Evolutionary conservation across 208 protist genomes (phyloP), one percentile per base, ranked within the genome.

Genomic region (Trypanosoma platydactyli): DNA sequence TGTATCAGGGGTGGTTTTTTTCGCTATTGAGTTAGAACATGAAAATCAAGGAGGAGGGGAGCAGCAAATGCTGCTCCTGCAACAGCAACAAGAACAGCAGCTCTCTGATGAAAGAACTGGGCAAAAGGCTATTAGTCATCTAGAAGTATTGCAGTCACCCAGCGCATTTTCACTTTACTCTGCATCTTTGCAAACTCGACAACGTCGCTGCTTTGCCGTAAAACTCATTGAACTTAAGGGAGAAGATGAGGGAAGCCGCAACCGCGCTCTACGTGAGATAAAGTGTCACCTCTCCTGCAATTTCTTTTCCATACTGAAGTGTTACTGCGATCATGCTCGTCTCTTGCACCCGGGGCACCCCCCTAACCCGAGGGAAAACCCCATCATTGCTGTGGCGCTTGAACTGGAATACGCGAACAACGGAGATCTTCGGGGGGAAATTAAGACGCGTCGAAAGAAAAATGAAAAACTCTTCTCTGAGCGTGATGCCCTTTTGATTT

Each of bases 371-470:
- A 74, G 73, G 22, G 73, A 76, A 35, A 73, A 73, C 11, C 75
- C 76, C 46, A 77, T 84, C 45, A 67, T 84, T 45, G 65, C 46
- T 2, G 46, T 44, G 12, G 71, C 70, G 18, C 69, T 93, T n/a
- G 66, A 87, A 29, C 78, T 93, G 64, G 84, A 90, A 49, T 93
- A 86, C 70, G 81, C 82, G 33, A 82, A 93, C 66, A 73, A 71
- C 24, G 87, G 87, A 1, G 82, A 93, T 62, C 69, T 93, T 4
- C 68, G 76, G 5, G 62, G 79, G 50, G 78, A 92, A 41, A 86
- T 92, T 49, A 71, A 72, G 25, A 70, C 62, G 7, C 76, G 86
- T 20, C 20, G 27, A 0, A 63, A 65, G 35, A 68, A 58, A 49
- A 59, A 49, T 16, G 6, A 53, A 27, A 55, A 64, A 29, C 48